Evolutionary conservation across 2,329 filamentous ascomycete species (phyloP).

Genomic region (Tolypocladium amazonense): DNA sequence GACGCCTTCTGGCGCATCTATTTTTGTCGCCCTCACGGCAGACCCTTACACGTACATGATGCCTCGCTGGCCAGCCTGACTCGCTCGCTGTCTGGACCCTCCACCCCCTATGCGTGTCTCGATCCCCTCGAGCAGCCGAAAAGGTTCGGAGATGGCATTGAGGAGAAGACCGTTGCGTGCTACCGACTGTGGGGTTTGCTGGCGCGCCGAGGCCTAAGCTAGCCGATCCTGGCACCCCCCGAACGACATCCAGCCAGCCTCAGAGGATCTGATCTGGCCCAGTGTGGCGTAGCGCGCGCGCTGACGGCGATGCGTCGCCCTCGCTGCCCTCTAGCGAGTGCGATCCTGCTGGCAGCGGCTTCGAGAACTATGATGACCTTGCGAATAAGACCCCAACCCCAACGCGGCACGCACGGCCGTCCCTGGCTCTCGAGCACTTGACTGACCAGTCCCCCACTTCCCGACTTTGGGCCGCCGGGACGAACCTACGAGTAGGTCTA

Average conservation of each 20-base stretch:
- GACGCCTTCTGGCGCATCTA: neutral
- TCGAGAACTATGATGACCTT: neutral
- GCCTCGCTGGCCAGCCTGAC: neutral
- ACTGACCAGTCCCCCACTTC: constrained; percentile 1
- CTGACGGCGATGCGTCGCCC: neutral
- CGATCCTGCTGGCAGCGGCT: neutral
- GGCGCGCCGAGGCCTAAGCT: neutral
- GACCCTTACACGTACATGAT: neutral
- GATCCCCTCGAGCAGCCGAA: neutral
- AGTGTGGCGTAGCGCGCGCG: neutral
- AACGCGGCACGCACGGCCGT: neutral
- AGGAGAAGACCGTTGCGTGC: neutral
- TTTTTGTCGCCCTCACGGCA: neutral
- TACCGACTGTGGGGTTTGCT: neutral
- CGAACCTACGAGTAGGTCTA: neutral
- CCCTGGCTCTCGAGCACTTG: neutral
- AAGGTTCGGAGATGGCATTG: neutral
- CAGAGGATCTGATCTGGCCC: neutral
- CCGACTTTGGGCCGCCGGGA: neutral
- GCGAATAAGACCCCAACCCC: neutral
- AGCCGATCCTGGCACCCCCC: neutral
- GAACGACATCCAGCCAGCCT: neutral
- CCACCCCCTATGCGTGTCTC: neutral
- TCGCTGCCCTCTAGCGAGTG: neutral
- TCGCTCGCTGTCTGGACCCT: neutral